phyloP scores from a whole-genome alignment of 2,329 filamentous ascomycete genomes.

The Geosmithia morbida region DNA sequence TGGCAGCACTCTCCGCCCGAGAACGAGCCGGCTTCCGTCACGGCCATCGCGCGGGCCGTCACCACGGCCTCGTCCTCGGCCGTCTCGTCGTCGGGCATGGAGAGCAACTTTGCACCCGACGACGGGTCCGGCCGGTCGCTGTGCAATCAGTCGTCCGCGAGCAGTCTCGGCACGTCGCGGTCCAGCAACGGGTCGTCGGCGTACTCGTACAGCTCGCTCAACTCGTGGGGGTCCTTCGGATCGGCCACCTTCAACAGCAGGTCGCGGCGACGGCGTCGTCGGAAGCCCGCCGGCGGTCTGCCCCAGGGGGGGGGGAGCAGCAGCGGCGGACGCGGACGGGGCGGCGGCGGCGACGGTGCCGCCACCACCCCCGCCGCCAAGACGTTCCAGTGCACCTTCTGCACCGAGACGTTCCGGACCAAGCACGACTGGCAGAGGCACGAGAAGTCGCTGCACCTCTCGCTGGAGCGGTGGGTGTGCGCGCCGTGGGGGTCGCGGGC shows the following conservation, averaged over 20 bases:
- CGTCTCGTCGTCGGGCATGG: slow-evolving; percentile 33
- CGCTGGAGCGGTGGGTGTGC: slow-evolving; percentile 52
- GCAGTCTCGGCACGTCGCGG: slow-evolving; percentile 45
- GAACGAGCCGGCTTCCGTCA: slow-evolving; percentile 45
- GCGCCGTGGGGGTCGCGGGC: slow-evolving; percentile 40
- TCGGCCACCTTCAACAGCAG: slow-evolving; percentile 27
- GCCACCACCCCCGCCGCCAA: slow-evolving; percentile 29
- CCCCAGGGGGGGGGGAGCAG: not conserved
- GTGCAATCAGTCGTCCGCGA: slow-evolving; percentile 43
- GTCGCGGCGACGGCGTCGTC: slow-evolving; percentile 33
- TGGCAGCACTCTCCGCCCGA: slow-evolving; percentile 46
- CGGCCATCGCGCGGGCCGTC: slow-evolving; percentile 42
- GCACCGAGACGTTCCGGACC: slow-evolving; percentile 51
- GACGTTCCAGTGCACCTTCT: slow-evolving; percentile 54
- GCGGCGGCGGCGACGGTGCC: slow-evolving; percentile 18
- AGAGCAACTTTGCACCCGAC: slow-evolving; percentile 42
- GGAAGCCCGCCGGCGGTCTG: too few species aligned
- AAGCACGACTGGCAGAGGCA: slow-evolving; percentile 60
- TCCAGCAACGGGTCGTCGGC: slow-evolving; percentile 41
- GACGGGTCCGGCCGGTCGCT: slow-evolving; percentile 44
- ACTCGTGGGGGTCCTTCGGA: slow-evolving; percentile 37
- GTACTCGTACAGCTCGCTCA: slow-evolving; percentile 42
- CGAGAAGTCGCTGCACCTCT: slow-evolving; percentile 52
- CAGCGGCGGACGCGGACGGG: slow-evolving; percentile 5
- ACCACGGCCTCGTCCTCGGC: slow-evolving; percentile 35